Percentiles rank a stretch among this genome's conserved stretches.
phyloP scores from a whole-genome alignment of 2,329 filamentous ascomycete species.

The Curvularia sp. region DNA sequence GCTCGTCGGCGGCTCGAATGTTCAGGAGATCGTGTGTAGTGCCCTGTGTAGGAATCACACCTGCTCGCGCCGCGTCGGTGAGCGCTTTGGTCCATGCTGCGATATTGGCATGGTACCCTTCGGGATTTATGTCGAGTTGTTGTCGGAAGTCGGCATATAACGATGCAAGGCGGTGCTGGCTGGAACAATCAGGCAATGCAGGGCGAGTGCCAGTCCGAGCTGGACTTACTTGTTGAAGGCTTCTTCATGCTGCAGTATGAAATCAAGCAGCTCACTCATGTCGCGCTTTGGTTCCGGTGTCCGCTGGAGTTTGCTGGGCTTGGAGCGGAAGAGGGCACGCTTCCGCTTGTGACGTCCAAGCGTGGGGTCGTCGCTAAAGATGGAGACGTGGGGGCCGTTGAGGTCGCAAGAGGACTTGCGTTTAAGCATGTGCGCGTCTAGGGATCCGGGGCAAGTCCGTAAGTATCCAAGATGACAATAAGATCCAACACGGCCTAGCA shows the following conservation, averaged over 20 bases:
- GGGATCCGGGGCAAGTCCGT: neutral
- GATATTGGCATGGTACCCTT: slow-evolving; percentile 83
- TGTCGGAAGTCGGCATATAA: slow-evolving; percentile 86
- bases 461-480: slow-evolving; percentile 5
- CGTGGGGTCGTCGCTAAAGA: slow-evolving; percentile 32
- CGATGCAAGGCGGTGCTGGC: slow-evolving; percentile 77
- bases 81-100: slow-evolving; percentile 80
- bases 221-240: slow-evolving; percentile 54
- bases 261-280: slow-evolving; percentile 74
- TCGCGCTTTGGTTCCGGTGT: slow-evolving; percentile 33
- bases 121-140: slow-evolving; percentile 78
- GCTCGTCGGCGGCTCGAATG: slow-evolving; percentile 64
- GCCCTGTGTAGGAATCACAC: slow-evolving; percentile 59
- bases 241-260: slow-evolving; percentile 59
- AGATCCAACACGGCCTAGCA: slow-evolving; percentile 11
- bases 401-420: slow-evolving; percentile 30
- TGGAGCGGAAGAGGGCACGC: slow-evolving; percentile 32
- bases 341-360: slow-evolving; percentile 29
- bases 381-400: slow-evolving; percentile 31
- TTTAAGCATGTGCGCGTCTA: slow-evolving; percentile 31
- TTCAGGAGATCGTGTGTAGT: slow-evolving; percentile 57
- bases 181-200: slow-evolving; percentile 27
- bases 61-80: slow-evolving; percentile 70
- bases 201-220: neutral
- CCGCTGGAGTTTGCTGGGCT: slow-evolving; percentile 29